Conservation (phyloP, 2,329 filamentous ascomycete species). For the Scedosporium apiospermum region DNA sequence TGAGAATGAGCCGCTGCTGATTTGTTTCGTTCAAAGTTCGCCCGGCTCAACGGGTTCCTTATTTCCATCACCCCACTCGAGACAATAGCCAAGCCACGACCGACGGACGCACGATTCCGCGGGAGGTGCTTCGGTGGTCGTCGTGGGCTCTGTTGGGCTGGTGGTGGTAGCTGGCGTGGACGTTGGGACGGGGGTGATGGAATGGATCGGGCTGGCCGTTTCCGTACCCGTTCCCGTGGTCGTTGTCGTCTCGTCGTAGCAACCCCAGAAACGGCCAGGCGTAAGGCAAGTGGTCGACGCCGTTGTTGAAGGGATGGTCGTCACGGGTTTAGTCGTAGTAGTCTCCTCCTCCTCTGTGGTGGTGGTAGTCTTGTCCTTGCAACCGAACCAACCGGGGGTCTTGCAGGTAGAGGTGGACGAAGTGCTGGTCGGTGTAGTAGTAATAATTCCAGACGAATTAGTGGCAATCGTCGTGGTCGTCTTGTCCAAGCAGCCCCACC, state of each 20-base stretch:
- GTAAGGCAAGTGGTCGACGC: slow-evolving; percentile 22
- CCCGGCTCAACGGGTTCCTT: slow-evolving; percentile 17
- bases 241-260: slow-evolving; percentile 27
- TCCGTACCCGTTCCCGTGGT: slow-evolving; percentile 9
- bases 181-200: slow-evolving; percentile 18
- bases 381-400: slow-evolving; percentile 59
- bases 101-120: slow-evolving; percentile 23
- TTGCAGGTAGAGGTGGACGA: slow-evolving; percentile 46
- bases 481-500: slow-evolving; percentile 75
- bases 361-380: slow-evolving; percentile 39
- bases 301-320: slow-evolving; percentile 16
- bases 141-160: slow-evolving; percentile 12
- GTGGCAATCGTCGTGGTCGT: slow-evolving; percentile 38
- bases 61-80: slow-evolving; percentile 21
- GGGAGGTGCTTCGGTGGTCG: slow-evolving; percentile 16
- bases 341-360: slow-evolving; percentile 22
- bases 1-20: background rate
- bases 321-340: slow-evolving; percentile 17
- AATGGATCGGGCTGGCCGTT: slow-evolving; percentile 16
- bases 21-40: slow-evolving; percentile 17
- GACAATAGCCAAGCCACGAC: slow-evolving; percentile 33
- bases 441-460: slow-evolving; percentile 28
- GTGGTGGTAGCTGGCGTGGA: slow-evolving; percentile 16
- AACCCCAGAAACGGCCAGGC: slow-evolving; percentile 41
- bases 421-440: slow-evolving; percentile 34